Base-by-base conservation (phyloP, 2,329 filamentous ascomycete species). In the Dothideomycetes sp. region DNA sequence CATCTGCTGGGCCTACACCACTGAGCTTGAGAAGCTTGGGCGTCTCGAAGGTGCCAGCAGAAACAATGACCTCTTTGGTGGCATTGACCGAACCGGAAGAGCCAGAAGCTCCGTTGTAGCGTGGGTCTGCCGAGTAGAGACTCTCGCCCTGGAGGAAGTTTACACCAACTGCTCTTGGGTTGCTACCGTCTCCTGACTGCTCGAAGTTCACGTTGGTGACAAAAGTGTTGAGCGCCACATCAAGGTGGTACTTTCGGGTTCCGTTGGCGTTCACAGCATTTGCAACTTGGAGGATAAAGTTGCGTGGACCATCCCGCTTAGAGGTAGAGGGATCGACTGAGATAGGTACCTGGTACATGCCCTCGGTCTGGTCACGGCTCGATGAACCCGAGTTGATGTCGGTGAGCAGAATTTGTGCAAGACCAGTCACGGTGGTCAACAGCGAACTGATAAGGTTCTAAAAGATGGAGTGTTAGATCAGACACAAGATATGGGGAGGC, bases 171-270 rank as follows among this genome's bases (percentile, higher is more conserved):
- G 64, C 64, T 45, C 69, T 65, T 3, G 64, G 57, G 37, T 71
- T 70, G n/a, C 62, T 53, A n/a, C n/a, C n/a, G n/a, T n/a, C n/a
- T n/a, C n/a, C n/a, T 52, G 75, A 76, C 3, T 77, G 72, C 29
- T 81, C 78, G 47, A 79, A 81, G 29, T 65, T 64, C 55, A 86
- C 60, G 55, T 78, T 79, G 38, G 80, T 79, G 45, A 75, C 82
- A 35, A 83, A 61, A 27, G 70, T 75, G 59, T 81, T 81, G 2
- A 70, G 63, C 34, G 65, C 63, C 38, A 79, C 62, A 43, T 76
- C 72, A 1, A 79, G 67, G 32, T 66, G 69, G 52, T 76, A 77
- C 45, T 59, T 68, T 51, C 69, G 68, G 31, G 60, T 63, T 19
- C 73, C 73, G 43, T 75, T 63, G 3, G 49, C 42, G 50, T 68